phyloP scores from a whole-genome alignment of 2,329 filamentous ascomycete species.

The Colletotrichum abscissum region DNA sequence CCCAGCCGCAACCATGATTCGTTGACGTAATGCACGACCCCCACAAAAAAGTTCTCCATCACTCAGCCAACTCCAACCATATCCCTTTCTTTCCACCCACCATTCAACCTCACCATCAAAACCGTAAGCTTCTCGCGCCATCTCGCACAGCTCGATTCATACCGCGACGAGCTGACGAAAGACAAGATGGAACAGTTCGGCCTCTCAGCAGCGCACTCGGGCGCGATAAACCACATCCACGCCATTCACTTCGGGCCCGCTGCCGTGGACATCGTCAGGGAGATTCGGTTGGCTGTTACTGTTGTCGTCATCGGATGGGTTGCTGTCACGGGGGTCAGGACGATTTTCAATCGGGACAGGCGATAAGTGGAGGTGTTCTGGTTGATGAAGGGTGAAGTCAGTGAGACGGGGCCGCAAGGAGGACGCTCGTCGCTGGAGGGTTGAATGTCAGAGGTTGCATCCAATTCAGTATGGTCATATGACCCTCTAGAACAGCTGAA shows the following conservation, averaged over 20 bases:
- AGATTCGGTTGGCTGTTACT: conserved; percentile 23
- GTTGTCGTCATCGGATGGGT: conserved; percentile 31
- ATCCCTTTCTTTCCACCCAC: background rate
- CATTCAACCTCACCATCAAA: background rate
- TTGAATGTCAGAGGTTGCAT: background rate
- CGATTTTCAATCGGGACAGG: background rate
- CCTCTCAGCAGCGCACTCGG: conserved; percentile 22
- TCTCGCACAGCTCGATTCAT: background rate
- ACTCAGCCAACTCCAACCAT: background rate
- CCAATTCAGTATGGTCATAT: no score
- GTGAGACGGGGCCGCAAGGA: background rate
- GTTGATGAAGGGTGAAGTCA: background rate
- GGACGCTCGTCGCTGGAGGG: background rate
- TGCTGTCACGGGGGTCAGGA: conserved; percentile 23
- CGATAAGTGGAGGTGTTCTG: background rate
- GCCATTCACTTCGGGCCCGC: conserved; percentile 21
- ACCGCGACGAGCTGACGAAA: no score
- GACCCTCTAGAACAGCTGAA: background rate
- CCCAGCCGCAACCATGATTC: conserved; percentile 7
- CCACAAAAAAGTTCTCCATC: conserved; percentile 16
- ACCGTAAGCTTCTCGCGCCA: no score
- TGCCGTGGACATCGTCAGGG: conserved; percentile 14
- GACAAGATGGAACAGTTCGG: conserved; percentile 28
- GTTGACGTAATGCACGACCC: conserved; percentile 22
- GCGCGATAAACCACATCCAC: conserved; percentile 32